A percentile compares a stretch with the other conserved stretches of the same genome.
Conservation (phyloP, 352 stramenopile genomes). For the Globisporangium canariense region DNA sequence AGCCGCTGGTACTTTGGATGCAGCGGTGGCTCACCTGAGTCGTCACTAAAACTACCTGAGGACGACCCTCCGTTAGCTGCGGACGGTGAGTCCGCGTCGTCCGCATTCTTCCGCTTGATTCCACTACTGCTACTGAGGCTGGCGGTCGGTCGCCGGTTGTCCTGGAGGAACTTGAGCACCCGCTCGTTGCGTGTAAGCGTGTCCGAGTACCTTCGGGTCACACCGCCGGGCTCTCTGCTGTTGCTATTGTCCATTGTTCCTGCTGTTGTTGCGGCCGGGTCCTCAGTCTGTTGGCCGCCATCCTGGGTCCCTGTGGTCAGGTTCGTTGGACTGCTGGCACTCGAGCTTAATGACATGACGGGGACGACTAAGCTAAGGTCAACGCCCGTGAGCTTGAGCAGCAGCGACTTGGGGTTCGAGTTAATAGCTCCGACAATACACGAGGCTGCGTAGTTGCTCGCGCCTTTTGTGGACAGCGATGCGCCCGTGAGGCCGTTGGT, state of each 20-base stretch:
- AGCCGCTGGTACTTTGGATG: conserved; percentile 55
- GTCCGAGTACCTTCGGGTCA: conserved; percentile 33
- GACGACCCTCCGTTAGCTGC: conserved; percentile 16
- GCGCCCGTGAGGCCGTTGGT: conserved; percentile 51
- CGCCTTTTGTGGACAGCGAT: conserved; percentile 57
- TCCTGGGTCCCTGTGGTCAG: background rate
- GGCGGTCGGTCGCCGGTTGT: conserved; percentile 17
- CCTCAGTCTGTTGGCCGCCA: background rate
- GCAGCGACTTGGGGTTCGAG: conserved; percentile 53
- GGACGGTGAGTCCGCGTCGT: conserved; percentile 21
- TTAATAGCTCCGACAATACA: conserved; percentile 75
- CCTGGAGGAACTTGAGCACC: conserved; percentile 50
- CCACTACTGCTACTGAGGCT: background rate
- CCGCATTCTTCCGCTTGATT: conserved; percentile 54
- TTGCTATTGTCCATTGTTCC: background rate
- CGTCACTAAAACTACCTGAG: conserved; percentile 19
- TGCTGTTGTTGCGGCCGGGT: background rate
- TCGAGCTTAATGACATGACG: background rate
- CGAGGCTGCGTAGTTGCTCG: conserved; percentile 69
- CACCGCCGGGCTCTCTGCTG: background rate
- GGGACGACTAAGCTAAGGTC: conserved; percentile 52
- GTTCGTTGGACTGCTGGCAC: background rate
- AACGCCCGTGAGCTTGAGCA: conserved; percentile 80
- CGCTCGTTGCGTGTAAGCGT: conserved; percentile 52
- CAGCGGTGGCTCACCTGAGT: conserved; percentile 21